A percentile compares a stretch with the other conserved stretches of the same genome.
Evolutionary conservation across 352 stramenopile genomes (phyloP).

Genomic region (Phytophthora europaea): DNA sequence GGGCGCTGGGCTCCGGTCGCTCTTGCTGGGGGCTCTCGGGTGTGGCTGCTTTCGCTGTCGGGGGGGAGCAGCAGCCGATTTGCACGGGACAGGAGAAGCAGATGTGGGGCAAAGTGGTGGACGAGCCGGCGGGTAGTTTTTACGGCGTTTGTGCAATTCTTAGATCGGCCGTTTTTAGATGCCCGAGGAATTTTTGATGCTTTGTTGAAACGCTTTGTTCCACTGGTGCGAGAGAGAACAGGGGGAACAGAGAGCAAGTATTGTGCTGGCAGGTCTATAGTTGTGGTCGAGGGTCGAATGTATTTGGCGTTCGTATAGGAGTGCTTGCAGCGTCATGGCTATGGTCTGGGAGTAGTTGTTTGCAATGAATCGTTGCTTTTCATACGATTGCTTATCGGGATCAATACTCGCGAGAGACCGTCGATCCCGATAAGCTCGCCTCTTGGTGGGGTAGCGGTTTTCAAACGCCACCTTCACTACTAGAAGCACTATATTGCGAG

Average conservation of each 20-base stretch:
- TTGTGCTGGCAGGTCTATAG: background rate
- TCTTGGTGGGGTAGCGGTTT: background rate
- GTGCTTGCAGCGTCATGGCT: too few relatives aligned
- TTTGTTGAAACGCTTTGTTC: constrained; percentile 14
- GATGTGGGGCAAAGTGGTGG: constrained; percentile 19
- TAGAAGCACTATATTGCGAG: background rate
- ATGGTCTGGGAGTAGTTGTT: too few relatives aligned
- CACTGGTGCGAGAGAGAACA: background rate
- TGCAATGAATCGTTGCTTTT: background rate
- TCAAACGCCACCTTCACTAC: background rate
- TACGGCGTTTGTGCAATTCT: constrained; percentile 15
- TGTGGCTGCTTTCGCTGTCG: constrained; percentile 13
- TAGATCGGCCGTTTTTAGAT: background rate
- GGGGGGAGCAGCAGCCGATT: constrained; percentile 4
- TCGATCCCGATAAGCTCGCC: constrained; percentile 1
- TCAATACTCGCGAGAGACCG: background rate
- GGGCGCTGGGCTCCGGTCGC: constrained; percentile 22
- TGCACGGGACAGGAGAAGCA: constrained; percentile 16
- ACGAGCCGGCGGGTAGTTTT: constrained; percentile 10
- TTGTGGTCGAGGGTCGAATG: background rate
- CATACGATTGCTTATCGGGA: background rate
- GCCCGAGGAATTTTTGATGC: background rate
- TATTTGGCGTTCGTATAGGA: too few relatives aligned
- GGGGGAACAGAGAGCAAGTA: background rate
- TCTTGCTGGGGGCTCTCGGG: constrained; percentile 2